Percentiles rank a stretch among this genome's conserved stretches.
phyloP scores from a whole-genome alignment of 768 basidiomycete species.

The Clitopilus hobsonii region DNA sequence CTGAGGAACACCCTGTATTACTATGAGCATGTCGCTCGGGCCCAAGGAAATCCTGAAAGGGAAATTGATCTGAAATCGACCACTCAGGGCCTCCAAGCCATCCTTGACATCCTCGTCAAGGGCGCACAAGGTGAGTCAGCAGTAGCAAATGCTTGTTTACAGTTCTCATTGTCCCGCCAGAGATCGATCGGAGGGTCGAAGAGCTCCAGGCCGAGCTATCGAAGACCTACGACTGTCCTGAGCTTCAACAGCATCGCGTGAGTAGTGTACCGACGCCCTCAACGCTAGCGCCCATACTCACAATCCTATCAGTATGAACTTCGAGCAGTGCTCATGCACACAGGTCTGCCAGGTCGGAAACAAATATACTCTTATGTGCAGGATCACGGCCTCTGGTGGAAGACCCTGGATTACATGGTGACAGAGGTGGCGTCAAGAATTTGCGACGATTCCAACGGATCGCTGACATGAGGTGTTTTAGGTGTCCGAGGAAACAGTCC shows the following conservation, averaged over 20 bases:
- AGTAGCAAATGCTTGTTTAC: neutral
- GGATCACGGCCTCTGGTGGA: slow-evolving; percentile 73
- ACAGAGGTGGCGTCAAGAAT: slow-evolving; percentile 43
- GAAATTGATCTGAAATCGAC: slow-evolving; percentile 35
- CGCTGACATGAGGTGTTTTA: slow-evolving; percentile 19
- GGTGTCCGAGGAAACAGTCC: slow-evolving; percentile 67
- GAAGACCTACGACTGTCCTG: slow-evolving; percentile 54
- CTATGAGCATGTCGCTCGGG: slow-evolving; percentile 61
- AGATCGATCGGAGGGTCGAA: slow-evolving; percentile 44
- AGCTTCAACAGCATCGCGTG: slow-evolving; percentile 58
- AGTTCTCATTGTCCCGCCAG: slow-evolving; percentile 27
- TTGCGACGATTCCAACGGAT: neutral
- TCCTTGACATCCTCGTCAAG: slow-evolving; percentile 46
- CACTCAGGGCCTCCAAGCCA: slow-evolving; percentile 45
- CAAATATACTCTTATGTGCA: slow-evolving; percentile 78
- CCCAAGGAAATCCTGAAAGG: slow-evolving; percentile 43
- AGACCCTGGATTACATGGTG: slow-evolving; percentile 66
- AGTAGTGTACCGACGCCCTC: slow-evolving; percentile 12
- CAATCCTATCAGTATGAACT: slow-evolving; percentile 93
- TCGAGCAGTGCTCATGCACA: slow-evolving; percentile 72
- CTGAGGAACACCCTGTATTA: slow-evolving; percentile 62
- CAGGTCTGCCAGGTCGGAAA: slow-evolving; percentile 71
- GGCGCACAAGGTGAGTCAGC: slow-evolving; percentile 44
- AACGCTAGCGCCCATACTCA: too few relatives aligned
- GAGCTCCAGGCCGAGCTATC: slow-evolving; percentile 39